Evolutionary conservation across 2,329 filamentous ascomycete species (phyloP).

Genomic region (Emergomyces africanus): DNA sequence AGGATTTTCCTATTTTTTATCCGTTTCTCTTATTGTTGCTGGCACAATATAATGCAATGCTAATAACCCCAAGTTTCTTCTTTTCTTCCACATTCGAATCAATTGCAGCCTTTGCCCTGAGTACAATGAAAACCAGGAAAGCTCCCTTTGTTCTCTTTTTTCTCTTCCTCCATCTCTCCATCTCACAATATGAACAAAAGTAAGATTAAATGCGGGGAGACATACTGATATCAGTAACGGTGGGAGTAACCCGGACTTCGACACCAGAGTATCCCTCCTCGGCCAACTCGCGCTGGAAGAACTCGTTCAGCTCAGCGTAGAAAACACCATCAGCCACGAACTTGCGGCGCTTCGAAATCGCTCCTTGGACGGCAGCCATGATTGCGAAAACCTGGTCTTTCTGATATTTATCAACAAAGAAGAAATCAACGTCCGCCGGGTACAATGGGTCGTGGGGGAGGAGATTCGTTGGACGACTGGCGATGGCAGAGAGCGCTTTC

Average conservation of each 20-base stretch:
- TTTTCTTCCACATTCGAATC: neutral
- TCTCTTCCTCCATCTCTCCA: neutral
- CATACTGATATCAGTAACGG: conserved; percentile 94
- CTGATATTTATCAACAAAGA: conserved; percentile 15
- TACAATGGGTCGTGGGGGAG: neutral
- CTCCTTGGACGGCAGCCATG: conserved; percentile 40
- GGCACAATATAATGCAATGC: neutral
- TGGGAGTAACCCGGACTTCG: conserved; percentile 98
- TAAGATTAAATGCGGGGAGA: conserved; percentile 12
- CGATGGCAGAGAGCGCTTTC: neutral
- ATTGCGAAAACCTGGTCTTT: conserved; percentile 26
- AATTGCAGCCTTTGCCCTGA: neutral
- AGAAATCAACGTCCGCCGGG: conserved; percentile 11
- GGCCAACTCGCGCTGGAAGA: conserved; percentile 99
- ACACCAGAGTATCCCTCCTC: conserved; percentile 99
- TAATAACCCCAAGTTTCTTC: neutral
- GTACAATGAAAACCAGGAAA: conserved; percentile 5
- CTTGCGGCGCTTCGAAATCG: conserved; percentile 46
- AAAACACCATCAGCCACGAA: conserved; percentile 98
- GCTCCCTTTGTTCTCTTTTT: neutral
- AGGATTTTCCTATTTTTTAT: neutral
- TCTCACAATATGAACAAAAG: conserved; percentile 9
- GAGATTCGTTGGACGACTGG: conserved; percentile 4
- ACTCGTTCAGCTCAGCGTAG: conserved; percentile 99
- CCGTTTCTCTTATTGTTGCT: neutral